phyloP scores from a whole-genome alignment of 495 filamentous ascomycete genomes.

The Penicillium steckii region DNA sequence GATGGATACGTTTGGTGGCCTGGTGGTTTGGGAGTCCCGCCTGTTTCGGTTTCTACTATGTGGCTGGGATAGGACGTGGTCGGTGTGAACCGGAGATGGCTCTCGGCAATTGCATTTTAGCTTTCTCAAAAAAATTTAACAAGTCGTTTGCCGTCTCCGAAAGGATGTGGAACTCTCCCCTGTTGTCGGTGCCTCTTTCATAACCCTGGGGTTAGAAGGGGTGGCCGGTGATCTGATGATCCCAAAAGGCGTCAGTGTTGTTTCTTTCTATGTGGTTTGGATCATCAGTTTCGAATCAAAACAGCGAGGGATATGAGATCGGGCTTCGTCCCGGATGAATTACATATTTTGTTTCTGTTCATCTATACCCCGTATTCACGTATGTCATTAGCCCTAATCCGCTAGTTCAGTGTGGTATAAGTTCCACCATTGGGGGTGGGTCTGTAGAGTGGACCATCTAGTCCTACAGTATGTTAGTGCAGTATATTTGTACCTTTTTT shows the following conservation, averaged over 20 bases:
- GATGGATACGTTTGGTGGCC: constrained; percentile 25
- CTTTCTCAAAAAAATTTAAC: constrained; percentile 9
- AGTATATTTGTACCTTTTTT: no score
- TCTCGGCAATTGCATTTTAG: constrained; percentile 4
- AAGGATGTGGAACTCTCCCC: constrained; percentile 10
- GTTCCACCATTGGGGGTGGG: no score
- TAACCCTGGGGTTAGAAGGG: constrained; percentile 2
- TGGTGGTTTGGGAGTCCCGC: constrained; percentile 25
- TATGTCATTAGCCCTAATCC: not conserved
- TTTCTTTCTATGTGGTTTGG: constrained; percentile 24
- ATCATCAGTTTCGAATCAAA: constrained; percentile 23
- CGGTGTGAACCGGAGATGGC: constrained; percentile 16
- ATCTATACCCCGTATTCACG: not conserved
- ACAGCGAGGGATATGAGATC: constrained; percentile 32
- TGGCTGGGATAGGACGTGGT: constrained; percentile 22
- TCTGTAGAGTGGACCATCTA: no score
- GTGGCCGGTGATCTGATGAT: constrained; percentile 19
- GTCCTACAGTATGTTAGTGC: no score
- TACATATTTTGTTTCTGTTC: constrained; percentile 30
- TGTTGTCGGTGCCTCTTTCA: constrained; percentile 4
- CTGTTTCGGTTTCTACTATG: constrained; percentile 9
- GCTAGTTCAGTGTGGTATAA: no score
- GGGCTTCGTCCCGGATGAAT: constrained; percentile 31
- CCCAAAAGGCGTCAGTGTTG: constrained; percentile 30
- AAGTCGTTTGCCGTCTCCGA: constrained; percentile 8